Evolutionary conservation across 768 basidiomycete species (phyloP), one percentile per base, ranked within the genome.

Genomic region (Phallus indusiatus): DNA sequence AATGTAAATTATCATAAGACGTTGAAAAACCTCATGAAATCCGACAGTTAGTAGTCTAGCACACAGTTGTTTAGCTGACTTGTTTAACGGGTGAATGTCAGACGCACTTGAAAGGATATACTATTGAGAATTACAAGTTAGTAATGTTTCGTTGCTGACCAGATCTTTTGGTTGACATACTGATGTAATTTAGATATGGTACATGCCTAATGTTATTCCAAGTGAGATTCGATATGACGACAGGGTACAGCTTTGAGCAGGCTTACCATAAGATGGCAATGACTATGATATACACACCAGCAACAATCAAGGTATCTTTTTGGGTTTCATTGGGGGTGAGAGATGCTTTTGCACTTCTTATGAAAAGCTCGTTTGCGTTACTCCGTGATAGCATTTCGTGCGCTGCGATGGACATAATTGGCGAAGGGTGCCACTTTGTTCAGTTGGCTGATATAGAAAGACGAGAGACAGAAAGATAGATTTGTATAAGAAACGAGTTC

Each of bases 71-170:
- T 54, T 62, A 18, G 18, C 35, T 58, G 24, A 54, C 21, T 59
- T 55, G 46, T 53, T 20, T 22, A 22, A n/a, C 35, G 50, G 53
- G 20, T 22, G 7, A 55, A 60, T 59, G 51, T n/a, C 62, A 56
- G 10, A 70, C 83, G 72, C 72, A 90, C 90, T 93, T 93, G 81
- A 93, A 93, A 5, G 90, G 91, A 70, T 93, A 93, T 67, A 93
- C 90, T 92, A 56, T 18, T 48, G 52, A 18, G 36, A 55, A 54
- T 18, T 63, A 53, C 21, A 54, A n/a, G 53, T 47, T 61, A 8
- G 24, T 10, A 8, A 12, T 14, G 55, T 16, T 21, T 33, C 47
- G 54, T 59, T 12, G 48, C 24, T 18, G 42, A 16, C 46, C 20
- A 50, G 34, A 46, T 12, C 21, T 54, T 42, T 24, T 47, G 49